Base-by-base conservation (phyloP, 345 rosid genomes). In the Turnera subulata region DNA sequence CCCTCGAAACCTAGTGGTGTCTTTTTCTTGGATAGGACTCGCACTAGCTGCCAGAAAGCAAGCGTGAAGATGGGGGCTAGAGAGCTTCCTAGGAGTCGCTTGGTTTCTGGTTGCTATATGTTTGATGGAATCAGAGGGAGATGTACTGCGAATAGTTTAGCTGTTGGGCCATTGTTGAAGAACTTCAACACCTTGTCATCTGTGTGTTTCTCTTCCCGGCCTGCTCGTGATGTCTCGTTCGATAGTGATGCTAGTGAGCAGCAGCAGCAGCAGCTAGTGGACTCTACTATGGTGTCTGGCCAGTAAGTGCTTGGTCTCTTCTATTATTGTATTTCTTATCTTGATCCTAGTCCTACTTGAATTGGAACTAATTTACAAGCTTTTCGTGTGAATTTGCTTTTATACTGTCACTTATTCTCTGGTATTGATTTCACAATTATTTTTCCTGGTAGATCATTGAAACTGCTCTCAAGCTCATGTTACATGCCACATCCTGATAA, bases 161-260 rank as follows among this genome's bases (percentile, higher is more conserved):
- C 61, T 66, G 44, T 10, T 54, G 82, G 75, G 20, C 62, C 67
- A 5, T 63, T 57, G 38, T 63, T 62, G 39, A 83, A 68, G 68
- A 78, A 59, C 67, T 56, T 73, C 46, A 79, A 67, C 43, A 61
- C 80, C 40, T 83, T 68, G 7, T 65, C 81, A 46, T 53, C 63
- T 43, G 42, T 52, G 15, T 76, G 80, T 60, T 68, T 61, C 61
- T 78, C 86, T 25, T 43, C 76, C 15, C 73, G 83, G 56, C 76
- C 91, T 9, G 88, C 83, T 73, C 85, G 67, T 40, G 83, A 84
- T 51, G 73, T 83, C 54, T 84, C 88, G 0, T 66, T 79, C 15
- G 84, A 81, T 32, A 83, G 83, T 11, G 71, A 59, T 66, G 77
- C 89, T 42, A 65, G 20, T 4, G 90, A 86, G 42, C 78, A 82